phyloP scores from a whole-genome alignment of 1,284 basidiomycete species.

The Apiotrichum gracile region DNA sequence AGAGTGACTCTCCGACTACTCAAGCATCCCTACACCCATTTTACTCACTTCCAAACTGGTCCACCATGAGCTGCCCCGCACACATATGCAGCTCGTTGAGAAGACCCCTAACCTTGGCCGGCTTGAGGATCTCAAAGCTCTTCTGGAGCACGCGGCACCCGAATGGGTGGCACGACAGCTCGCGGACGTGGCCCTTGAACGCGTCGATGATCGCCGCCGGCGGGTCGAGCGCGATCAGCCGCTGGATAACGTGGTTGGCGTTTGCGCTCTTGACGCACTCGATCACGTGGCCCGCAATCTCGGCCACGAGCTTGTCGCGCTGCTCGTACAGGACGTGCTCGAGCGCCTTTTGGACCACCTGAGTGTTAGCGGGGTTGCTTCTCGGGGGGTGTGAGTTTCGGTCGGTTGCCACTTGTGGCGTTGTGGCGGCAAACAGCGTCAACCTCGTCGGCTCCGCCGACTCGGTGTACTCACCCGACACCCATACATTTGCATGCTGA shows the following conservation, averaged over 20 bases:
- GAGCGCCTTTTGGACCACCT: constrained; percentile 61
- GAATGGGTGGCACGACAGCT: constrained; percentile 83
- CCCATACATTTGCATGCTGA: constrained; percentile 92
- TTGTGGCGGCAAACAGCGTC: no score
- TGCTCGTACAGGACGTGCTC: constrained; percentile 74
- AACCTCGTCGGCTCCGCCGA: no score
- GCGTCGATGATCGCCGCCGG: constrained; percentile 67
- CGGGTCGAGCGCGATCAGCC: constrained; percentile 69
- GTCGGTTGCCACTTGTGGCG: no score
- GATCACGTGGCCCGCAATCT: constrained; percentile 75
- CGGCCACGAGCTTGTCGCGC: constrained; percentile 66
- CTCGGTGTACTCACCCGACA: constrained; percentile 54
- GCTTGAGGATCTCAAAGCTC: constrained; percentile 77
- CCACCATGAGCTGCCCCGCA: constrained; percentile 67
- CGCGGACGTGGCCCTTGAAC: constrained; percentile 77
- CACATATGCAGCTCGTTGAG: constrained; percentile 79
- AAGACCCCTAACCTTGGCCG: constrained; percentile 62
- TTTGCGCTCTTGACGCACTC: constrained; percentile 88
- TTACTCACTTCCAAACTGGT: constrained; percentile 75
- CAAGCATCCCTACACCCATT: no score
- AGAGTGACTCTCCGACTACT: no score
- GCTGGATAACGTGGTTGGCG: constrained; percentile 79
- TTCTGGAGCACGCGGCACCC: constrained; percentile 94
- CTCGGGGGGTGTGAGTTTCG: not conserved
- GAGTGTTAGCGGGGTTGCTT: not conserved